These are phyloP conservation scores for Collybia sp. DNA, from an alignment of 768 basidiomycete genomes.

Conservation along the genomic window DNA sequence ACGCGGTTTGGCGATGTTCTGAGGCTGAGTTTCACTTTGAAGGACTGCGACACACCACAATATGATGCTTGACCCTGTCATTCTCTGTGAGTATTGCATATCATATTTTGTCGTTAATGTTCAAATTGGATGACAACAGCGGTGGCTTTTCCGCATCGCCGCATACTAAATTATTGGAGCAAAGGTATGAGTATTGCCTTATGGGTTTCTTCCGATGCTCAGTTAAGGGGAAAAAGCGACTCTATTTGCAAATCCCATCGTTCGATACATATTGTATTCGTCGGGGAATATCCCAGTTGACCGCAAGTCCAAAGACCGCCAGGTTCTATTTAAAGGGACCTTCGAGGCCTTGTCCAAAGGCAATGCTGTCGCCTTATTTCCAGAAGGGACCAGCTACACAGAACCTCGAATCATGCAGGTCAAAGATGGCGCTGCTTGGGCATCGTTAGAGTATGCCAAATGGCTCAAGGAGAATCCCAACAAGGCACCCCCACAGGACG, in stretches of 20 bases:
- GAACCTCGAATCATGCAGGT: slow-evolving; percentile 90
- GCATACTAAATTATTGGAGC: slow-evolving; percentile 90
- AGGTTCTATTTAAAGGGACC: slow-evolving; percentile 82
- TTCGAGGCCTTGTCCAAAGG: slow-evolving; percentile 81
- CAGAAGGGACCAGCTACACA: slow-evolving; percentile 91
- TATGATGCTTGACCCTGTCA: slow-evolving; percentile 88
- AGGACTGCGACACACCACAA: slow-evolving; percentile 90
- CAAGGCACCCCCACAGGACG: slow-evolving; percentile 35
- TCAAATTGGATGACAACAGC: slow-evolving; percentile 38
- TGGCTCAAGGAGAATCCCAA: slow-evolving; percentile 62
- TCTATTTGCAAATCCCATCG: slow-evolving; percentile 75
- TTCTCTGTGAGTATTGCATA: slow-evolving; percentile 51
- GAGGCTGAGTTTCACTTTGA: slow-evolving; percentile 5
- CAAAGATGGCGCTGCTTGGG: slow-evolving; percentile 94
- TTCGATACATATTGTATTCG: slow-evolving; percentile 71
- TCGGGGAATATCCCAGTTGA: slow-evolving; percentile 99
- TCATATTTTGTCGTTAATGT: background rate
- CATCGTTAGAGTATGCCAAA: slow-evolving; percentile 86
- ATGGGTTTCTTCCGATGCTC: too few relatives aligned
- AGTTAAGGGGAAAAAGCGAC: slow-evolving; percentile 36
- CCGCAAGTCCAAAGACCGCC: slow-evolving; percentile 89
- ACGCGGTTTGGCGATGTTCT: background rate
- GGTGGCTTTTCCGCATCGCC: slow-evolving; percentile 73
- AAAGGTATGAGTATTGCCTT: slow-evolving; percentile 56
- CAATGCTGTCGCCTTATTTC: slow-evolving; percentile 87